Percentiles rank a stretch among this genome's conserved stretches.
Evolutionary conservation across 352 stramenopile species (phyloP).

Genomic region (Pseudoperonospora humuli): DNA sequence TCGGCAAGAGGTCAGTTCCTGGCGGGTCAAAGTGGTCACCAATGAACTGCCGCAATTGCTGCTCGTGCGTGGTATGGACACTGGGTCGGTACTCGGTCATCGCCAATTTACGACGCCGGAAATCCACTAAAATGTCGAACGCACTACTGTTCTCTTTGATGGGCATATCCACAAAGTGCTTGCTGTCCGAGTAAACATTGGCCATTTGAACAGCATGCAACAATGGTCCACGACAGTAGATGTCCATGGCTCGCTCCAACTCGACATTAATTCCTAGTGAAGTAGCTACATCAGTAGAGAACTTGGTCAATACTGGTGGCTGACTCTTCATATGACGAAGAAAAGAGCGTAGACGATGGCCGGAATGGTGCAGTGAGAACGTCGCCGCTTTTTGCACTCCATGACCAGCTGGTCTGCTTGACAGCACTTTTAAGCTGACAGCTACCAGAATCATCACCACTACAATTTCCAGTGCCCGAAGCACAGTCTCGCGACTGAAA

Average conservation of each 20-base stretch:
- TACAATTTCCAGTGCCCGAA: slow-evolving; percentile 16
- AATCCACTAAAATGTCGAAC: slow-evolving; percentile 66
- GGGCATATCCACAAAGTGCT: slow-evolving; percentile 92
- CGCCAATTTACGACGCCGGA: slow-evolving; percentile 41
- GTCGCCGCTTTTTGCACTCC: slow-evolving; percentile 3
- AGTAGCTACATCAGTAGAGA: slow-evolving; percentile 10
- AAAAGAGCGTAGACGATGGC: slow-evolving; percentile 19
- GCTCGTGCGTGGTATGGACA: slow-evolving; percentile 20
- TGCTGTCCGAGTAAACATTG: slow-evolving; percentile 82
- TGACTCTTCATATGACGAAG: slow-evolving; percentile 24
- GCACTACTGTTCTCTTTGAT: slow-evolving; percentile 73
- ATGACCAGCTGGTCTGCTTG: slow-evolving; percentile 7
- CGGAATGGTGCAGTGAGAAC: slow-evolving; percentile 24
- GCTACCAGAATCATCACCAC: slow-evolving; percentile 18
- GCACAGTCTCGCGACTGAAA: neutral
- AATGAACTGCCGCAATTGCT: slow-evolving; percentile 59
- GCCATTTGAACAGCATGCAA: slow-evolving; percentile 67
- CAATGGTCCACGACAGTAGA: slow-evolving; percentile 63
- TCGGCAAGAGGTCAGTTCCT: slow-evolving; percentile 62
- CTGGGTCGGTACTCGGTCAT: slow-evolving; percentile 43
- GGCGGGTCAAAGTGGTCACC: slow-evolving; percentile 74
- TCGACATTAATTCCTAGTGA: slow-evolving; percentile 32
- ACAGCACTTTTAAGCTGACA: slow-evolving; percentile 11
- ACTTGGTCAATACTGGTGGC: slow-evolving; percentile 2
- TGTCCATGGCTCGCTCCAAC: slow-evolving; percentile 55